Evolutionary conservation across 352 stramenopile genomes (phyloP).

Genomic region (Globisporangium spiculum): DNA sequence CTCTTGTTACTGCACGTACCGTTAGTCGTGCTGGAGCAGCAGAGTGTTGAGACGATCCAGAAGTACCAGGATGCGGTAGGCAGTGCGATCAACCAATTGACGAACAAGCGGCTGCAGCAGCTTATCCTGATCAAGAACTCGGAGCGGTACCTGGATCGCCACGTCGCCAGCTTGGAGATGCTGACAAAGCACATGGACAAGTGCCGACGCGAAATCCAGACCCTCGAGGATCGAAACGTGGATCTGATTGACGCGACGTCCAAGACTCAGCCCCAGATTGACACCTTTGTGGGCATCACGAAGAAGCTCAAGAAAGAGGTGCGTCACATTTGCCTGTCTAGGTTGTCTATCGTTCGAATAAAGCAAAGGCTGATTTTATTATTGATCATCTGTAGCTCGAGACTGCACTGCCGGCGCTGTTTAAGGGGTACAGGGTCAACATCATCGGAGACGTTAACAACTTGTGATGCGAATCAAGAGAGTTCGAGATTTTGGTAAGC

Average conservation of each 20-base stretch:
- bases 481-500: background rate
- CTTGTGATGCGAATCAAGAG: slow-evolving; percentile 27
- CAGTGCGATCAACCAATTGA: slow-evolving; percentile 43
- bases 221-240: slow-evolving; percentile 71
- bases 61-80: slow-evolving; percentile 39
- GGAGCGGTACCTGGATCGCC: slow-evolving; percentile 66
- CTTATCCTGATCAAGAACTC: slow-evolving; percentile 76
- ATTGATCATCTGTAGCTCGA: slow-evolving; percentile 40
- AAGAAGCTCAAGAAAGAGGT: slow-evolving; percentile 76
- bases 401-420: slow-evolving; percentile 49
- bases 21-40: slow-evolving; percentile 56
- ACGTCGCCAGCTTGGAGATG: slow-evolving; percentile 68
- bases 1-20: slow-evolving; percentile 1
- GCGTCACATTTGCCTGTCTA: background rate
- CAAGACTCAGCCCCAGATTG: slow-evolving; percentile 56
- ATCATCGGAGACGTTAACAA: slow-evolving; percentile 82
- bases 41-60: slow-evolving; percentile 51
- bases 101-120: slow-evolving; percentile 69
- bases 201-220: slow-evolving; percentile 55
- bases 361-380: background rate
- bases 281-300: slow-evolving; percentile 40
- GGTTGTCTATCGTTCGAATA: background rate
- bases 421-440: slow-evolving; percentile 79
- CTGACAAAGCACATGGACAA: slow-evolving; percentile 73
- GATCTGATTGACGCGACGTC: slow-evolving; percentile 58